phyloP scores from a whole-genome alignment of 768 basidiomycete species.

The Phlebiopsis flavidoalba region DNA sequence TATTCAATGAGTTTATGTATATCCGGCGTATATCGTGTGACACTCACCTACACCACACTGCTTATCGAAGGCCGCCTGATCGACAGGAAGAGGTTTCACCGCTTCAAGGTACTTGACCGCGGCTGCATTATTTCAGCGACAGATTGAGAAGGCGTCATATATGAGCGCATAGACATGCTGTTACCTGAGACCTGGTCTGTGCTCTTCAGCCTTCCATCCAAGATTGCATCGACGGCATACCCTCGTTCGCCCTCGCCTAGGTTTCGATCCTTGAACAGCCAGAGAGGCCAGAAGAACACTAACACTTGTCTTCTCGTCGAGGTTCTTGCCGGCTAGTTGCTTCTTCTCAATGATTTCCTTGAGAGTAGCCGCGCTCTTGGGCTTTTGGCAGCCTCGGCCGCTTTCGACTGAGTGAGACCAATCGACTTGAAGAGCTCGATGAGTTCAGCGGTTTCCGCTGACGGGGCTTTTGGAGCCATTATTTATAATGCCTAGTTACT shows the following conservation, averaged over 20 bases:
- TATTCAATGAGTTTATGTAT: background rate
- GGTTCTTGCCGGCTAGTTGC: conserved; percentile 36
- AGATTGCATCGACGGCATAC: conserved; percentile 63
- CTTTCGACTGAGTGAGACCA: conserved; percentile 71
- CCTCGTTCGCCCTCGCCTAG: conserved; percentile 51
- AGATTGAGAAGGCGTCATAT: conserved; percentile 1
- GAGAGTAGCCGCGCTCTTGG: conserved; percentile 67
- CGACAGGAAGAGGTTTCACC: conserved; percentile 52
- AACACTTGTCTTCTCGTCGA: conserved; percentile 76
- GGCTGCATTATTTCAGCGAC: conserved; percentile 34
- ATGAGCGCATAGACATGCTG: background rate
- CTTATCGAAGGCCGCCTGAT: conserved; percentile 67
- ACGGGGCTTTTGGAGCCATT: conserved; percentile 20
- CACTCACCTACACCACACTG: conserved; percentile 83
- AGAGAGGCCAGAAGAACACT: conserved; percentile 62
- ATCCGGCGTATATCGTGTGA: background rate
- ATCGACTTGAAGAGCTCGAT: conserved; percentile 67
- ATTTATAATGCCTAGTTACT: background rate
- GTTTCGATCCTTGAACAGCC: conserved; percentile 57
- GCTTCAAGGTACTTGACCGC: conserved; percentile 72
- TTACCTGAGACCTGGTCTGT: conserved; percentile 85
- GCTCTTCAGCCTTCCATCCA: conserved; percentile 68
- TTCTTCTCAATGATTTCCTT: conserved; percentile 63
- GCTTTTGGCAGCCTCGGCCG: conserved; percentile 77
- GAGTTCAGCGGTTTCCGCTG: conserved; percentile 33